Evolutionary conservation across 2,329 filamentous ascomycete genomes (phyloP).

Genomic region (Didymella exigua): DNA sequence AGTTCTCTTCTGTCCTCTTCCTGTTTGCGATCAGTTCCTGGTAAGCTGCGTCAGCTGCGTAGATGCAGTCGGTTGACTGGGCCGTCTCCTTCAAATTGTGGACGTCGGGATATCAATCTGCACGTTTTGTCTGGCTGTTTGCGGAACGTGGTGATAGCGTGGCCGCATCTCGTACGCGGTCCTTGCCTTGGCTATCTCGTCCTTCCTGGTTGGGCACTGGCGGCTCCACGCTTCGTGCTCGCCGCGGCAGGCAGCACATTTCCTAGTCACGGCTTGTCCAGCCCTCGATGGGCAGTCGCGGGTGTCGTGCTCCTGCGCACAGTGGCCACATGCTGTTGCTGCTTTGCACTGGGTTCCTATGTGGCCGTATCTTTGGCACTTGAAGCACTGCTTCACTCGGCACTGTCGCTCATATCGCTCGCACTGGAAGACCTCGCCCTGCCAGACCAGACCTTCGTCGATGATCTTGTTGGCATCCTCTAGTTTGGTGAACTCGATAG

Average conservation of each 20-base stretch:
- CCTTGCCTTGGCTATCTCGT: slow-evolving; percentile 6
- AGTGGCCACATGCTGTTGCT: slow-evolving; percentile 18
- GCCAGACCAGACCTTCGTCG: slow-evolving; percentile 19
- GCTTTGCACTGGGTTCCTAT: slow-evolving; percentile 30
- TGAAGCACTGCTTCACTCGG: slow-evolving; percentile 22
- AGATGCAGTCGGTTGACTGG: not conserved
- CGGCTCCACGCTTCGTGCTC: slow-evolving; percentile 1
- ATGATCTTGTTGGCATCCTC: slow-evolving; percentile 28
- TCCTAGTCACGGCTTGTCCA: slow-evolving; percentile 12
- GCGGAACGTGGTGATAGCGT: not conserved
- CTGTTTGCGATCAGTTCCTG: not conserved
- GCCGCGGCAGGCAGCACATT: slow-evolving; percentile 19
- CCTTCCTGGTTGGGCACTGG: slow-evolving; percentile 11
- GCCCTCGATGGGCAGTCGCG: slow-evolving; percentile 16
- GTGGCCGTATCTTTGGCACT: slow-evolving; percentile 26
- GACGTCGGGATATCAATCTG: not conserved
- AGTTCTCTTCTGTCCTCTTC: too few relatives aligned
- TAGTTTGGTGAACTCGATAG: slow-evolving; percentile 22
- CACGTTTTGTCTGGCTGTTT: not conserved
- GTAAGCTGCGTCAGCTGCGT: not conserved
- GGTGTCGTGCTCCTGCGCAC: slow-evolving; percentile 5
- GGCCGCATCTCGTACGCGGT: not conserved
- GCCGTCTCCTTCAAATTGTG: not conserved
- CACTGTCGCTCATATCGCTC: slow-evolving; percentile 23
- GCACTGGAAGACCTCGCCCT: too few relatives aligned